These are phyloP conservation scores for Sclerotinia borealis DNA, from an alignment of 2,329 filamentous ascomycete genomes.

Conservation along the genomic window DNA sequence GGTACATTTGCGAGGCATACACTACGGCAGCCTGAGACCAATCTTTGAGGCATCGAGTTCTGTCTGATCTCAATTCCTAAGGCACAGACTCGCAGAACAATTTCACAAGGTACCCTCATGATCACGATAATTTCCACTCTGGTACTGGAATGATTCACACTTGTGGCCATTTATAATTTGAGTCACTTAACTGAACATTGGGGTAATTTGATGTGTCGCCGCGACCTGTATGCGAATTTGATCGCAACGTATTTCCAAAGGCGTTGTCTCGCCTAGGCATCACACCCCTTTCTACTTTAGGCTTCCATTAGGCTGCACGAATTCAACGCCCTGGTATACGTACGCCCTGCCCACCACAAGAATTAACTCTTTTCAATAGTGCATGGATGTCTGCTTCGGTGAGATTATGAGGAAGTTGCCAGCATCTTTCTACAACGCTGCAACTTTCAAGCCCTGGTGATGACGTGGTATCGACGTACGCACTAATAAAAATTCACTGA, in stretches of 20 bases:
- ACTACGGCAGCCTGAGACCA: neutral
- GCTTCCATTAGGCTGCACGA: slow-evolving; percentile 2
- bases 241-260: neutral
- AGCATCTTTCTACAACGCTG: neutral
- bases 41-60: neutral
- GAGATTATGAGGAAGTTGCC: neutral
- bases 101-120: neutral
- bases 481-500: neutral
- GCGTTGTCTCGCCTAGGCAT: neutral
- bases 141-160: slow-evolving; percentile 2
- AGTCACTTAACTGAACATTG: neutral
- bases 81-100: neutral
- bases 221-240: neutral
- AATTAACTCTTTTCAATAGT: neutral
- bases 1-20: neutral
- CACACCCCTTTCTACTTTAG: slow-evolving; percentile 4
- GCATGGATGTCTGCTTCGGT: neutral
- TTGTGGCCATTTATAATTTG: neutral
- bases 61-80: neutral
- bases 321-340: neutral
- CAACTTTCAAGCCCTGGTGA: neutral
- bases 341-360: neutral
- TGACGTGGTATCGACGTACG: neutral
- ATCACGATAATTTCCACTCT: neutral
- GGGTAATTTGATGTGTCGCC: neutral